These are phyloP conservation scores for Fusarium papillatum DNA, from an alignment of 2,329 filamentous ascomycete species.

Conservation along the genomic window DNA sequence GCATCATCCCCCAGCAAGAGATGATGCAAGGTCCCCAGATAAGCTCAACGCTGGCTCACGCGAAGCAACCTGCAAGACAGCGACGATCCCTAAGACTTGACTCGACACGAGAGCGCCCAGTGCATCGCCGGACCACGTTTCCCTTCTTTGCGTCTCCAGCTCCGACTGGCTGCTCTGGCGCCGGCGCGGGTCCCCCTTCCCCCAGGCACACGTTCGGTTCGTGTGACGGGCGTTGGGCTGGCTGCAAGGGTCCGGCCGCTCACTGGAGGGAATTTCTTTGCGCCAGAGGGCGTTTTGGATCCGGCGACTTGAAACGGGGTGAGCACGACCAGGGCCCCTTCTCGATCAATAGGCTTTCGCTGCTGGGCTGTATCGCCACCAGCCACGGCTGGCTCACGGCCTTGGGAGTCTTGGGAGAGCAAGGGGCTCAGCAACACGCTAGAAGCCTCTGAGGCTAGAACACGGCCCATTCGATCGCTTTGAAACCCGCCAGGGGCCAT, in stretches of 20 bases:
- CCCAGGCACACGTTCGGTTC: neutral
- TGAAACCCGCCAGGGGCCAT: conserved; percentile 37
- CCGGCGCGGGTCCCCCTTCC: conserved; percentile 28
- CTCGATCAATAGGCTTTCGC: conserved; percentile 28
- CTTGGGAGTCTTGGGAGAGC: neutral
- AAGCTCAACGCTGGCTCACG: conserved; percentile 13
- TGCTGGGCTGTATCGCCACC: conserved; percentile 25
- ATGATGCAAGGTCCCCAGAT: conserved; percentile 29
- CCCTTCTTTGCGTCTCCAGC: conserved; percentile 8
- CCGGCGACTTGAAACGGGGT: conserved; percentile 32
- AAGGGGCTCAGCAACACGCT: conserved; percentile 21
- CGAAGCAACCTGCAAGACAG: conserved; percentile 9
- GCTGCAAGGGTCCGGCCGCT: conserved; percentile 31
- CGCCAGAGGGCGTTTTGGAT: conserved; percentile 34
- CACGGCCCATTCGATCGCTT: conserved; percentile 33
- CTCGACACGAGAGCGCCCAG: neutral
- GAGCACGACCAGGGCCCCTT: conserved; percentile 8
- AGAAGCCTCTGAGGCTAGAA: conserved; percentile 32
- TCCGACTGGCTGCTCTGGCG: conserved; percentile 38
- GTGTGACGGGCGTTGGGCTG: conserved; percentile 31
- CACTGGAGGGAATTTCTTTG: conserved; percentile 34
- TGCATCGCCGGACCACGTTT: neutral
- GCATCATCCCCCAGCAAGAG: conserved; percentile 2
- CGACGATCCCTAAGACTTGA: conserved; percentile 8
- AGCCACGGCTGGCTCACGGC: conserved; percentile 1